phyloP scores from a whole-genome alignment of 306 rosid species.

The Cercis canadensis region DNA sequence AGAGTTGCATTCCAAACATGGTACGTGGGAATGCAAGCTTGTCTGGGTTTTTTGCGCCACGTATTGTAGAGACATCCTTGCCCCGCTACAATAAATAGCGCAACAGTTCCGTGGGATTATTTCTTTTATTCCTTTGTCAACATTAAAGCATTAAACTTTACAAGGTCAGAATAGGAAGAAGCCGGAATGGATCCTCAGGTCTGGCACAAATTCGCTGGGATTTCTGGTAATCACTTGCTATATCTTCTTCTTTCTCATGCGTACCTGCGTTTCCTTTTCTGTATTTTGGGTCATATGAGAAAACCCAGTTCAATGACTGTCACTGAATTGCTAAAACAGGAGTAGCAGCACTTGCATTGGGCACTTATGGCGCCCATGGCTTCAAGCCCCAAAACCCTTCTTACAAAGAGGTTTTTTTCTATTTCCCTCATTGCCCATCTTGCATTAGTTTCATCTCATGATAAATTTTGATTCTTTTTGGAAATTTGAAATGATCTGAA shows the following conservation, averaged over 20 bases:
- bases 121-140: too few relatives aligned
- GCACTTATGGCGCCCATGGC: conserved; percentile 84
- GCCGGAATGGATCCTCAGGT: conserved; percentile 56
- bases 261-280: neutral
- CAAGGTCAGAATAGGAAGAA: too few relatives aligned
- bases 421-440: conserved; percentile 11
- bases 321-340: conserved; percentile 55
- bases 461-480: neutral
- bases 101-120: too few relatives aligned
- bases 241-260: neutral
- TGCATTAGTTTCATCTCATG: conserved; percentile 28
- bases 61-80: too few relatives aligned
- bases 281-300: neutral
- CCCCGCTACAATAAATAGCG: too few relatives aligned
- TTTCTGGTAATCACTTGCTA: conserved; percentile 60
- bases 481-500: conserved; percentile 35
- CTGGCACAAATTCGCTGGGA: conserved; percentile 94
- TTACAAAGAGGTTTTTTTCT: conserved; percentile 66
- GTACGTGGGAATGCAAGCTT: too few relatives aligned
- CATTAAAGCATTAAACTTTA: too few relatives aligned
- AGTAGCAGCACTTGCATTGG: conserved; percentile 86
- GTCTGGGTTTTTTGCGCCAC: too few relatives aligned
- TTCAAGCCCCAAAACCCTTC: conserved; percentile 83
- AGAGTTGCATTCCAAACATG: too few relatives aligned
- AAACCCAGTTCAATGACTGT: conserved; percentile 7